These are phyloP conservation scores for Termitomyces sp. DNA, from an alignment of 768 basidiomycete species.

Conservation along the genomic window DNA sequence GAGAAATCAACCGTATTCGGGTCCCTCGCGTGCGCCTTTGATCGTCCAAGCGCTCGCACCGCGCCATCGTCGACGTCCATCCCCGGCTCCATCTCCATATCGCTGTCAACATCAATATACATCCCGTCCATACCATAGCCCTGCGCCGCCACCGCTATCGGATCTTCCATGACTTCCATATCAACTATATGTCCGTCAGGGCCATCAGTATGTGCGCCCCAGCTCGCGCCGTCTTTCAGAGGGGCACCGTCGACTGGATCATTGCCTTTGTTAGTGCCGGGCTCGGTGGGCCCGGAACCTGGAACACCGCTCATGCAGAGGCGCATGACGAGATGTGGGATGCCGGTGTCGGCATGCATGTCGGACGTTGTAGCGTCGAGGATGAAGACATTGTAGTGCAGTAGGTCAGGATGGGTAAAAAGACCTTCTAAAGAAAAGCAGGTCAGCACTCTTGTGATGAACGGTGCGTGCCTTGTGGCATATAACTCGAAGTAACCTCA, in stretches of 20 bases:
- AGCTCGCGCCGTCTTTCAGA: neutral
- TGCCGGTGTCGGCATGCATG: slow-evolving; percentile 4
- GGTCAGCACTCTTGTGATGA: neutral
- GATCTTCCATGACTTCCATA: slow-evolving; percentile 14
- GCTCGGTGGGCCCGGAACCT: slow-evolving; percentile 14
- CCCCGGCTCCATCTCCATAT: slow-evolving; percentile 14
- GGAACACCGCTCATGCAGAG: slow-evolving; percentile 34
- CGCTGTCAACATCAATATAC: slow-evolving; percentile 6
- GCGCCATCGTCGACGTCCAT: slow-evolving; percentile 12
- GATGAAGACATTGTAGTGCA: slow-evolving; percentile 75
- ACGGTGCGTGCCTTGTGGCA: neutral
- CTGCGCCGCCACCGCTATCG: slow-evolving; percentile 1
- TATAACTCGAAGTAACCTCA: neutral
- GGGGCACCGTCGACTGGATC: neutral
- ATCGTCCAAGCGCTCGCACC: neutral
- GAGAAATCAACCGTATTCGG: slow-evolving; percentile 77
- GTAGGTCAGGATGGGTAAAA: slow-evolving; percentile 19
- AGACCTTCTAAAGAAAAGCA: neutral
- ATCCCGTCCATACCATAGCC: neutral
- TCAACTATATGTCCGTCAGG: slow-evolving; percentile 33
- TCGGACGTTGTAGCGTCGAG: slow-evolving; percentile 45
- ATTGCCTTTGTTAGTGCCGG: neutral
- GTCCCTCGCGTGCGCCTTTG: slow-evolving; percentile 4
- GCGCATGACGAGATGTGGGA: slow-evolving; percentile 51
- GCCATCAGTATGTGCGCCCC: slow-evolving; percentile 35